Evolutionary conservation across 495 filamentous ascomycete genomes (phyloP), one percentile per base, ranked within the genome.

Genomic region (Daldinia loculata): DNA sequence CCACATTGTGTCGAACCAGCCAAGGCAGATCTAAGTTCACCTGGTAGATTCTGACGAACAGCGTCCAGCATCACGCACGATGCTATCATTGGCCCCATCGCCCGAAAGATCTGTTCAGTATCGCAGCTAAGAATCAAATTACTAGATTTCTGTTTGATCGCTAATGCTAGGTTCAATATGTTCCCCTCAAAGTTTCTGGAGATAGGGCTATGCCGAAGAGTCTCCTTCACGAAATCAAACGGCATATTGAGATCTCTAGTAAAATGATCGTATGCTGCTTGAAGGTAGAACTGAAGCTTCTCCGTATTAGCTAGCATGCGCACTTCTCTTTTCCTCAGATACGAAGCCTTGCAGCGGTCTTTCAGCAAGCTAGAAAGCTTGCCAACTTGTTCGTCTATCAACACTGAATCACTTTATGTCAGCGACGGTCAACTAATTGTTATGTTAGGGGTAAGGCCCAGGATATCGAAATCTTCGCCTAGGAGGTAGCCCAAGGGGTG

Each of bases 221-320:
- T 80, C 15, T 80, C 81, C 61, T 83, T 73, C 26, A 87, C 81
- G 64, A 89, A 87, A 69, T 89, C 82, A 62, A 89, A 89, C 0
- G 87, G 85, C 5, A 67, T 75, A 55, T 87, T 79, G 4, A 86
- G 78, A 45, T 81, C 71, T 1, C 74, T 74, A 0, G 87, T 79
- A 61, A 90, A 90, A 67, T 90, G 87, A 34, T 87, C 82, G 60
- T 86, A 89, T 0, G 84, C 88, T 17, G 74, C 76, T 62, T 85
- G 80, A 6, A 89, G 72, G 59, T 84, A 85, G 5, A 76, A 70
- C 19, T 86, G 79, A 0, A 89, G 76, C 67, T 86, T 82, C 29
- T 88, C 85, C 0, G 80, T 78, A 58, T 84, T 81, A 5, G 81
- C 79, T 6, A 84, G 69, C 81, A 88, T 85, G 5, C 86, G 78